Conservation (phyloP, 169 alveolate genomes). For the Sarcocystis neurona region DNA sequence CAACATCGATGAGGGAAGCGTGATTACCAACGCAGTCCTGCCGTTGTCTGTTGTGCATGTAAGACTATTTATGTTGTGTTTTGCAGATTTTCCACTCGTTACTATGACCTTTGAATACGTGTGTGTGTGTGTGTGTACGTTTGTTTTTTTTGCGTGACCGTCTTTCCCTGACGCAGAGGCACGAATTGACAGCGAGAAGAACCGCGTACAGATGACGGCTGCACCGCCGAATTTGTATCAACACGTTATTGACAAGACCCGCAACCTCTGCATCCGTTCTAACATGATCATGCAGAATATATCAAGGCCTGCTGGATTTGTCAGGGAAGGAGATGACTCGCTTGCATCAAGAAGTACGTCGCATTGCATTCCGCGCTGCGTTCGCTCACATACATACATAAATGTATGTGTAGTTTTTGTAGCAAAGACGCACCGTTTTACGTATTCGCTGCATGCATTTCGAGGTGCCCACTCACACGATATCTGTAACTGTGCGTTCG, state of each 20-base stretch:
- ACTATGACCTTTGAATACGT: neutral
- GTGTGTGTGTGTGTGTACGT: neutral
- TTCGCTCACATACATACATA: too few species aligned
- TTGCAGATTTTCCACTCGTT: neutral
- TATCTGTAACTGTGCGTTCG: neutral
- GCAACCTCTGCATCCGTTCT: conserved; percentile 62
- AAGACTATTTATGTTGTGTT: neutral
- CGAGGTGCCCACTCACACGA: neutral
- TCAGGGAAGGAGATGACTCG: neutral
- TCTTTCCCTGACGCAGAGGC: conserved; percentile 76
- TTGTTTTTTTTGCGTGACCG: neutral
- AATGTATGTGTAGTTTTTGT: too few species aligned
- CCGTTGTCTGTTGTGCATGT: neutral
- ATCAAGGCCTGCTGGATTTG: conserved; percentile 42
- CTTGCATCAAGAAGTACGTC: neutral
- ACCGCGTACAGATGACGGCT: conserved; percentile 89
- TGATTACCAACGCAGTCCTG: neutral
- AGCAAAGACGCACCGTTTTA: neutral
- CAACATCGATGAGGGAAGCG: neutral
- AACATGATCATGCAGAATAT: conserved; percentile 57
- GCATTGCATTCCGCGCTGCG: too few species aligned
- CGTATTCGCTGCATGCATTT: neutral
- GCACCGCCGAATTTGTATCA: conserved; percentile 85
- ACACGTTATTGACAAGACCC: conserved; percentile 73
- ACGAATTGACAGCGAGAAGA: conserved; percentile 88